Evolutionary conservation across 164 flowering plant species (phyloP).

Genomic region (Hamamelis virginiana): DNA sequence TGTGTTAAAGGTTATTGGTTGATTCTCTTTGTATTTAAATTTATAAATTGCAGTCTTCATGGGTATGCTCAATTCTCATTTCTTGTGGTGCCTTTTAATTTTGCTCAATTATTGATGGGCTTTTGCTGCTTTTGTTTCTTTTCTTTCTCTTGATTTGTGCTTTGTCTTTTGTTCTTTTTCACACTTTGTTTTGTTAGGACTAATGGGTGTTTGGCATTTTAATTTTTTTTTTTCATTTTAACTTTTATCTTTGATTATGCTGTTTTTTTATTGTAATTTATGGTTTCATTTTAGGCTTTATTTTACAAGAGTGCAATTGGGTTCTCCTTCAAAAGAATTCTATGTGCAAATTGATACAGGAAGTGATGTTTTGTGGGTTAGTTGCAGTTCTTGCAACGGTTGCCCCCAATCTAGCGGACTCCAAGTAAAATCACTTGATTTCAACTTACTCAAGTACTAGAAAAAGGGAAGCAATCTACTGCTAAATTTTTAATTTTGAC

Average conservation of each 20-base stretch:
- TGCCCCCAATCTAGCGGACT: constrained; percentile 86
- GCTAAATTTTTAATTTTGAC: background rate
- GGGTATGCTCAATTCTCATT: background rate
- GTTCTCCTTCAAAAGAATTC: constrained; percentile 79
- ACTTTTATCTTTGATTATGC: background rate
- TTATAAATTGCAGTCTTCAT: background rate
- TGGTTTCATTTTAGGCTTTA: constrained; percentile 60
- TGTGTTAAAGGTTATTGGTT: no score
- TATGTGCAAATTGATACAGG: constrained; percentile 96
- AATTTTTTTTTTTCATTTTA: background rate
- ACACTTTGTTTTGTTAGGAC: background rate
- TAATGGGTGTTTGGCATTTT: background rate
- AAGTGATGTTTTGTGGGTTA: constrained; percentile 92
- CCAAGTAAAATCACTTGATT: constrained; percentile 38
- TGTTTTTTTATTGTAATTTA: background rate
- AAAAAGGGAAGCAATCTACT: background rate
- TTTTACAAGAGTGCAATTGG: constrained; percentile 70
- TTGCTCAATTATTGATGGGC: constrained; percentile 1
- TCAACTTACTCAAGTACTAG: background rate
- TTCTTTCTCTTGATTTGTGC: background rate
- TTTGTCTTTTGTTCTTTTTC: constrained; percentile 2
- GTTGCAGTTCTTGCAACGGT: constrained; percentile 72
- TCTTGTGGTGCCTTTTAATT: background rate
- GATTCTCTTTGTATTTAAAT: no score
- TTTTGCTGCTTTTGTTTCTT: constrained; percentile 5